Evolutionary conservation across 2,329 filamentous ascomycete genomes (phyloP).

Genomic region (Tolypocladium guangdongense): DNA sequence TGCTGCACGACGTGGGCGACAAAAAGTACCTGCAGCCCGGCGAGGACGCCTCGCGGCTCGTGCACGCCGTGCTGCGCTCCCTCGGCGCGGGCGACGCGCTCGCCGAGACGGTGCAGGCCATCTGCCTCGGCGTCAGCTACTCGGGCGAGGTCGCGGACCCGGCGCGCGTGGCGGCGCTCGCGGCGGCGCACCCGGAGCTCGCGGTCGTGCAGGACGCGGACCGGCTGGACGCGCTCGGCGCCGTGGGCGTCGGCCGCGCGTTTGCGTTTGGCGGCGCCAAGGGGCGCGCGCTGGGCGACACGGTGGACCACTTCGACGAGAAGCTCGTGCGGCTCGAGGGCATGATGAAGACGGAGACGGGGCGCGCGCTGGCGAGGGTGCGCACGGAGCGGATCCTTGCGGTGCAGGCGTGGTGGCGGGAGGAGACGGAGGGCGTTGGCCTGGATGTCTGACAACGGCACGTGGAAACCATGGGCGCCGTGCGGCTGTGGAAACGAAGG

Average conservation of each 20-base stretch:
- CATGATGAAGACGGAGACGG: slow-evolving; percentile 54
- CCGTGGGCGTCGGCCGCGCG: slow-evolving; percentile 66
- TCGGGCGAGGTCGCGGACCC: slow-evolving; percentile 61
- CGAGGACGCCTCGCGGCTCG: slow-evolving; percentile 44
- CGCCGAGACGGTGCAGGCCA: slow-evolving; percentile 55
- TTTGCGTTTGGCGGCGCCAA: slow-evolving; percentile 57
- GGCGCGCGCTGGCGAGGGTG: slow-evolving; percentile 39
- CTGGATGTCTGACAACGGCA: neutral
- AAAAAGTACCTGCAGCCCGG: slow-evolving; percentile 60
- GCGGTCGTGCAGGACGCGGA: slow-evolving; percentile 89
- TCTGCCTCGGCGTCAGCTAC: slow-evolving; percentile 72
- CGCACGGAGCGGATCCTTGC: slow-evolving; percentile 39
- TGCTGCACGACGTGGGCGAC: slow-evolving; percentile 85
- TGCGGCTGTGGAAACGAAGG: neutral
- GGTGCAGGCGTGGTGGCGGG: slow-evolving; percentile 48
- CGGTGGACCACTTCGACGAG: slow-evolving; percentile 64
- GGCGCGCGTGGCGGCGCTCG: slow-evolving; percentile 43
- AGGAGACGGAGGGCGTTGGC: slow-evolving; percentile 28
- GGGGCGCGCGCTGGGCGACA: slow-evolving; percentile 46
- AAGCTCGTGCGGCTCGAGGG: slow-evolving; percentile 58
- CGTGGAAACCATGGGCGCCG: neutral
- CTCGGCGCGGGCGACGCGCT: slow-evolving; percentile 46
- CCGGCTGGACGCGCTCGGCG: slow-evolving; percentile 81
- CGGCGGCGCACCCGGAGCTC: slow-evolving; percentile 47
- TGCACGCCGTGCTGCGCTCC: slow-evolving; percentile 42